Evolutionary conservation across 225 moss, liverwort and hornwort species (phyloP), one percentile per base, ranked within the genome.

Genomic region (Polytrichum formosum): DNA sequence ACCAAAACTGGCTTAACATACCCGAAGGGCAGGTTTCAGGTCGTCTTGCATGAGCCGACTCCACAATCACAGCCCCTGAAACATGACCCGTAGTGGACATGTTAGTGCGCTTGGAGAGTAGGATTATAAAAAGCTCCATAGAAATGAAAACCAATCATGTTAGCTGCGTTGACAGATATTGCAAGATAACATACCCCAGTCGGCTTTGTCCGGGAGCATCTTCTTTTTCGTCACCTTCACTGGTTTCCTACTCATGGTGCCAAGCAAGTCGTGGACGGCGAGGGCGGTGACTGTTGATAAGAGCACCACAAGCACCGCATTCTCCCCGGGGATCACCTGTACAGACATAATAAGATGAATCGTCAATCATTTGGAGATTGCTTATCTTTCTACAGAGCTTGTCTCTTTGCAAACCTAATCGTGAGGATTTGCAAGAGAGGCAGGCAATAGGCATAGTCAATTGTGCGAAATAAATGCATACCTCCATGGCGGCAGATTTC

Each of bases 401-500:
- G 13, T 37, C 37, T 10, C 10, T 37, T 9, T 37, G 37, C 37
- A 9, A 37, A 2, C 10, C 10, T 37, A 9, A 37, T 10, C 10
- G 13, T 37, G 37, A 37, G 37, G 37, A 10, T 37, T 37, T 37
- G 37, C 37, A 37, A 37, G 10, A 9, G 10, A 37, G 37, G 10
- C 37, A 37, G 37, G 37, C 37, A 37, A 2, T 10, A 37, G 16
- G 46, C 16, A 13, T 46, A 2, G 13, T 46, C 13, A 46, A 46
- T 46, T 0, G 46, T 46, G 66, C 46, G 7, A 46, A 46, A 13
- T 54, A 13, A 4, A 2, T 25, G 54, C 20, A 26, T 66, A 84
- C 84, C 84, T 84, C 84, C 74, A 84, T 71, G 18, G 84, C 77
- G 64, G 72, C 79, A 35, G 81, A 81, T 25, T 77, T 79, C 87